Percentiles rank a stretch among this genome's conserved stretches.
Evolutionary conservation across 345 rosid species (phyloP).

Genomic region (Mangifera indica): DNA sequence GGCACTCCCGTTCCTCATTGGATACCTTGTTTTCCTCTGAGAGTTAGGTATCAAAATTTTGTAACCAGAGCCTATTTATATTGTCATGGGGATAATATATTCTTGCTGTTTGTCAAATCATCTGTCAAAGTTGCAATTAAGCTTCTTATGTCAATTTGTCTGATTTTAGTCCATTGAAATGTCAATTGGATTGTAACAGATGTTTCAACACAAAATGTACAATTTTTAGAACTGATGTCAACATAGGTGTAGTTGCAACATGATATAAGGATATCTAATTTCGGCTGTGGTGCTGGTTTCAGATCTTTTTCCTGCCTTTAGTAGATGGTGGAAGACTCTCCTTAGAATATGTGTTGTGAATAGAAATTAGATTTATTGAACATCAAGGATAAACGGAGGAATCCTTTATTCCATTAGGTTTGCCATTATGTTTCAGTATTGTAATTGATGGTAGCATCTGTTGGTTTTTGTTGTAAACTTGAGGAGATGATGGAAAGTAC

Average conservation of each 20-base stretch:
- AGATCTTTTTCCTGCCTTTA: background rate
- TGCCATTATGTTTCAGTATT: background rate
- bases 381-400: background rate
- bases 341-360: background rate
- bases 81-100: background rate
- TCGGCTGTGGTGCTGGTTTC: background rate
- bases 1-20: background rate
- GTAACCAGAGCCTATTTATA: background rate
- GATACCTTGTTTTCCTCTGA: too few relatives aligned
- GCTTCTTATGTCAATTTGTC: background rate
- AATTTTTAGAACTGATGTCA: background rate
- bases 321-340: background rate
- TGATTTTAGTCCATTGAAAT: background rate
- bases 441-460: conserved; percentile 5
- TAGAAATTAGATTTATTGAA: background rate
- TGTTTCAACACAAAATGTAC: background rate
- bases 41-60: background rate
- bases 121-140: background rate
- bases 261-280: background rate
- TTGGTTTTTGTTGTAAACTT: background rate
- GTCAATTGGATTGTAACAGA: background rate
- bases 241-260: background rate
- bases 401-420: conserved; percentile 4
- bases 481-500: background rate
- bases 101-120: background rate